Evolutionary conservation across 2,329 filamentous ascomycete genomes (phyloP).

Genomic region (Sclerotinia minor): DNA sequence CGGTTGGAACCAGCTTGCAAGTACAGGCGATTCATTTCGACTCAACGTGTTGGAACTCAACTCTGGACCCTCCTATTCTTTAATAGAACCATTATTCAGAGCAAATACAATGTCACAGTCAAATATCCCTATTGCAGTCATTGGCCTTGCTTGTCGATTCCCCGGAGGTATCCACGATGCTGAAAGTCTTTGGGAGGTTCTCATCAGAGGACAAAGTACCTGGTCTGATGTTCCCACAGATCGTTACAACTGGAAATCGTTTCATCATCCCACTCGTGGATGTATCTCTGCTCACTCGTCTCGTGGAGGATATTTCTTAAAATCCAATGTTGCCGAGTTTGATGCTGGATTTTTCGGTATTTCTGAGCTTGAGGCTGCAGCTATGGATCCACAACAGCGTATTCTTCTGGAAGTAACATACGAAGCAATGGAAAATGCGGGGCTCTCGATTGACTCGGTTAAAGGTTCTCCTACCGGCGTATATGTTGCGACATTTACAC

Average conservation of each 20-base stretch:
- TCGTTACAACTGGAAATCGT: slow-evolving; percentile 47
- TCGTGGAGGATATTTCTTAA: slow-evolving; percentile 13
- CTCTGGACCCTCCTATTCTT: not conserved
- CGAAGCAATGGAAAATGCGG: slow-evolving; percentile 20
- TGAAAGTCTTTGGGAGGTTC: slow-evolving; percentile 47
- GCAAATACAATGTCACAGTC: slow-evolving; percentile 35
- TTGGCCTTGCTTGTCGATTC: slow-evolving; percentile 4
- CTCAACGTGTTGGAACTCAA: not conserved
- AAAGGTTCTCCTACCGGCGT: slow-evolving; percentile 23
- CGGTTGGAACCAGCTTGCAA: not conserved
- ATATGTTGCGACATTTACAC: slow-evolving; percentile 19
- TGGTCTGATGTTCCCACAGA: slow-evolving; percentile 61
- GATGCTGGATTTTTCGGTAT: slow-evolving; percentile 17
- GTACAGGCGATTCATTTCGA: not conserved
- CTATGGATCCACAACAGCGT: slow-evolving; percentile 24
- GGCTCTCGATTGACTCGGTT: slow-evolving; percentile 2
- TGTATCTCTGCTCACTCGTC: not conserved
- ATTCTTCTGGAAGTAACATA: slow-evolving; percentile 14
- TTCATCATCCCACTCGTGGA: not conserved
- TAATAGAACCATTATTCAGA: not conserved
- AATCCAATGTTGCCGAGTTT: not conserved
- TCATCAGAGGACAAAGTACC: slow-evolving; percentile 71
- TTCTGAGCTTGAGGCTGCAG: slow-evolving; percentile 9
- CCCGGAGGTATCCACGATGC: not conserved
- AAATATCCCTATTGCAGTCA: slow-evolving; percentile 1